phyloP scores from a whole-genome alignment of 2,329 filamentous ascomycete genomes.

The Furcasterigmium sp. region DNA sequence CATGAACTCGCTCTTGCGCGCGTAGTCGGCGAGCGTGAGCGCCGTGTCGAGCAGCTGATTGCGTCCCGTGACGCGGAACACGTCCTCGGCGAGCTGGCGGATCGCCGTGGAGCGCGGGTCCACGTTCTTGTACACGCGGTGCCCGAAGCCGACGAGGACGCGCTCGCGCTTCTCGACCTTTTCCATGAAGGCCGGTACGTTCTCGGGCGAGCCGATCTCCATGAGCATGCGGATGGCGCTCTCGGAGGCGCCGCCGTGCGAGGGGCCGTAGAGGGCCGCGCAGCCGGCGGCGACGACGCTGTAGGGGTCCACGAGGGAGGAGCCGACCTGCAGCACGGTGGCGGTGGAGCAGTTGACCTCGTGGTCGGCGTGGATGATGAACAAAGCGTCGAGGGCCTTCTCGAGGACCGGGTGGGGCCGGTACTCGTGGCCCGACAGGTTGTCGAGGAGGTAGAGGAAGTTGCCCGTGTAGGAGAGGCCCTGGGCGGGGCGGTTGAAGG shows the following conservation, averaged over 20 bases:
- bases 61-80: slow-evolving; percentile 44
- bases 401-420: slow-evolving; percentile 43
- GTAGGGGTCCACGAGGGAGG: slow-evolving; percentile 50
- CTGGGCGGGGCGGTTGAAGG: slow-evolving; percentile 42
- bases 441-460: slow-evolving; percentile 48
- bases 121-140: slow-evolving; percentile 48
- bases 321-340: slow-evolving; percentile 50
- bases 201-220: slow-evolving; percentile 43
- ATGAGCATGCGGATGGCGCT: slow-evolving; percentile 49
- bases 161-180: slow-evolving; percentile 44
- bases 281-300: slow-evolving; percentile 46
- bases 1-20: slow-evolving; percentile 41
- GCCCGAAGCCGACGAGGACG: slow-evolving; percentile 50
- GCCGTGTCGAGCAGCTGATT: slow-evolving; percentile 46
- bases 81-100: slow-evolving; percentile 40
- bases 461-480: slow-evolving; percentile 49
- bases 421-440: slow-evolving; percentile 41
- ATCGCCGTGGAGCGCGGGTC: slow-evolving; percentile 48
- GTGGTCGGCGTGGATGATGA: slow-evolving; percentile 53
- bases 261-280: slow-evolving; percentile 49
- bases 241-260: slow-evolving; percentile 56
- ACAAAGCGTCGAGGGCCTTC: slow-evolving; percentile 45
- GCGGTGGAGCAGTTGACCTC: slow-evolving; percentile 55
- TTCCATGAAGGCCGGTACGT: slow-evolving; percentile 43
- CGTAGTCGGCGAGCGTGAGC: slow-evolving; percentile 37